Base-by-base conservation (phyloP, 345 rosid genomes). In the Populus alba region DNA sequence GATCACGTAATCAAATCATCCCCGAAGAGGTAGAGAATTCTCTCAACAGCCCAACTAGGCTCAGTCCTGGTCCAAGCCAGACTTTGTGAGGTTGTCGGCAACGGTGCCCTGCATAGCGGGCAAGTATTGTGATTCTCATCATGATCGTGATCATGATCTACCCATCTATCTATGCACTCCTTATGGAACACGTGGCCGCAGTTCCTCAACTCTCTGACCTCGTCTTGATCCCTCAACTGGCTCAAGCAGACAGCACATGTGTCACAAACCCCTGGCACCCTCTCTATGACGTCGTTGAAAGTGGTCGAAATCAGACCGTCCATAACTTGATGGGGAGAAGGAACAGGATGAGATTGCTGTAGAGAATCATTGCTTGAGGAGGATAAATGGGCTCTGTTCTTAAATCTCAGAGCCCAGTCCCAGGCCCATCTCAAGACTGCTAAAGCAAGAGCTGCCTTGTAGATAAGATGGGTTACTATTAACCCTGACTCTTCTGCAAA, bases 21-120 rank as follows among this genome's bases (percentile, higher is more conserved):
- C 5, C 97, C 99, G 49, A 96, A 96, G 6, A 96, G 90, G 86
- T 96, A 96, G 13, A 96, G 88, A 55, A 96, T 85, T 41, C 91
- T 87, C 72, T 96, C 97, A 0, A 94, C 97, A 6, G 97, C 98
- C 99, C 99, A 96, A 82, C 93, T 94, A 3, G 97, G 98, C 80
- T 96, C 94, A 3, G 83, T 81, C 79, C 78, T 84, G 20, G 86
- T 78, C 88, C 87, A 82, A 43, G 78, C 87, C 77, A 67, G 6
- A 23, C 76, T 57, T n/a, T 87, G 94, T 0, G 85, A 86, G 45
- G 75, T n/a, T 37, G 84, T 85, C 87, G 94, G 83, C 27, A 96
- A 78, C 59, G 98, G 97, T 69, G 98, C 86, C 80, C 99, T 85
- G 82, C 99, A 96, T 0, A 96, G 91, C 0, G 99, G 99, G 77